These are phyloP conservation scores for Neurospora sp. DNA, from an alignment of 495 filamentous ascomycete genomes.

Conservation along the genomic window DNA sequence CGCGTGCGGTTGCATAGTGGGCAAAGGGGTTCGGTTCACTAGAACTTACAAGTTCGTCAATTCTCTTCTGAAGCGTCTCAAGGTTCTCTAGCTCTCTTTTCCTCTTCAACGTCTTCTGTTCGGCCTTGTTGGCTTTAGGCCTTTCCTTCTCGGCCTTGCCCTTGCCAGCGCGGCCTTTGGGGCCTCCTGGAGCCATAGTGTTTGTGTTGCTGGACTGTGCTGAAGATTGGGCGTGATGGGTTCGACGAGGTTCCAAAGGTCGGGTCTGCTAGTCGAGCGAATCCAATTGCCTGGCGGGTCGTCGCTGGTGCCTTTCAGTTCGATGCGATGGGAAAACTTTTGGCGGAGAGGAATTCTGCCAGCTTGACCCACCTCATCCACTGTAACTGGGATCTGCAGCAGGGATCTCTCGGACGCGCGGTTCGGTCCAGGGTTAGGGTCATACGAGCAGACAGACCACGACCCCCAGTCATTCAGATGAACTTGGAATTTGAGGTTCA, in stretches of 20 bases:
- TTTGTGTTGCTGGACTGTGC: not conserved
- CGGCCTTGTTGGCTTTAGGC: constrained; percentile 19
- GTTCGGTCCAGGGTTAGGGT: not conserved
- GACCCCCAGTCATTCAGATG: not conserved
- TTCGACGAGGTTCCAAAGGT: constrained; percentile 8
- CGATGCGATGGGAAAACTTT: constrained; percentile 15
- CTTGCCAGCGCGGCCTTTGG: constrained; percentile 10
- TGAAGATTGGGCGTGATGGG: not conserved
- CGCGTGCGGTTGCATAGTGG: not conserved
- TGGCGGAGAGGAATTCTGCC: constrained; percentile 29
- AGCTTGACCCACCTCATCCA: constrained; percentile 7
- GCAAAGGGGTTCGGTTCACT: not conserved
- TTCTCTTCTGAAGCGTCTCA: constrained; percentile 39
- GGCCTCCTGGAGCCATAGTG: constrained; percentile 13
- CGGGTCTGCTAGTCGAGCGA: not conserved
- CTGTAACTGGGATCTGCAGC: not conserved
- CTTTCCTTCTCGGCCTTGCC: constrained; percentile 9
- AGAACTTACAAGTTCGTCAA: constrained; percentile 28
- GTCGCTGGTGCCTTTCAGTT: not conserved
- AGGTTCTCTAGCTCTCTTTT: constrained; percentile 45
- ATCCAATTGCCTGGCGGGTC: not conserved
- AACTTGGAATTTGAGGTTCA: not conserved
- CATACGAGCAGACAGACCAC: not conserved
- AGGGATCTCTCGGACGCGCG: not conserved
- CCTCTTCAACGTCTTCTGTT: constrained; percentile 31